These are phyloP conservation scores for Starmerella etchellsii DNA, from an alignment of 805 yeast species.

Conservation along the genomic window DNA sequence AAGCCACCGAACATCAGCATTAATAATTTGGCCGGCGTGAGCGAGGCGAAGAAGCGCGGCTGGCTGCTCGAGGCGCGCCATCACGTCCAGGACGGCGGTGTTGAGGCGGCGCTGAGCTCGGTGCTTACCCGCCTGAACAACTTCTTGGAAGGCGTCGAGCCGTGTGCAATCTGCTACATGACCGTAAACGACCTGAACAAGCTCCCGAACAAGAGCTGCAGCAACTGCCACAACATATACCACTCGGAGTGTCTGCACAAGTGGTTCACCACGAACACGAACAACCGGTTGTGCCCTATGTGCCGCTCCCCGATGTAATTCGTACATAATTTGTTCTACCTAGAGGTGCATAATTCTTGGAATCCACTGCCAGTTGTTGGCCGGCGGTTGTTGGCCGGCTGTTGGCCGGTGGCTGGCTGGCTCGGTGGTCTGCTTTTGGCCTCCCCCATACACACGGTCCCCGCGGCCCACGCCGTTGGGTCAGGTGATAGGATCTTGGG, in stretches of 20 bases:
- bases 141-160: conserved; percentile 84
- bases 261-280: conserved; percentile 86
- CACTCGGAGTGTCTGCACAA: conserved; percentile 92
- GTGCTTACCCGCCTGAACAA: conserved; percentile 62
- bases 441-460: too few relatives aligned
- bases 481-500: too few relatives aligned
- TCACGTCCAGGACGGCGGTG: conserved; percentile 40
- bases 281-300: conserved; percentile 84
- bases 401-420: too few relatives aligned
- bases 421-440: too few relatives aligned
- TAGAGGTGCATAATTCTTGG: too few relatives aligned
- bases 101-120: conserved; percentile 47
- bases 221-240: conserved; percentile 84
- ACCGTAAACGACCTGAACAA: conserved; percentile 82
- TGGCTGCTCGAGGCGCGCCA: conserved; percentile 89
- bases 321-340: too few relatives aligned
- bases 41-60: conserved; percentile 85
- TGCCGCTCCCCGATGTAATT: conserved; percentile 47
- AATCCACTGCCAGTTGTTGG: too few relatives aligned
- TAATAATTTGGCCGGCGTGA: conserved; percentile 76
- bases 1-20: conserved; percentile 53
- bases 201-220: conserved; percentile 75
- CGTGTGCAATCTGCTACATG: conserved; percentile 94
- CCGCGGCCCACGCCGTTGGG: too few relatives aligned
- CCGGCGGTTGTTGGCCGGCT: too few relatives aligned